Percentiles rank a stretch among this genome's conserved stretches.
phyloP scores from a whole-genome alignment of 257 asterid genomes.

The Nicotiana undulata region DNA sequence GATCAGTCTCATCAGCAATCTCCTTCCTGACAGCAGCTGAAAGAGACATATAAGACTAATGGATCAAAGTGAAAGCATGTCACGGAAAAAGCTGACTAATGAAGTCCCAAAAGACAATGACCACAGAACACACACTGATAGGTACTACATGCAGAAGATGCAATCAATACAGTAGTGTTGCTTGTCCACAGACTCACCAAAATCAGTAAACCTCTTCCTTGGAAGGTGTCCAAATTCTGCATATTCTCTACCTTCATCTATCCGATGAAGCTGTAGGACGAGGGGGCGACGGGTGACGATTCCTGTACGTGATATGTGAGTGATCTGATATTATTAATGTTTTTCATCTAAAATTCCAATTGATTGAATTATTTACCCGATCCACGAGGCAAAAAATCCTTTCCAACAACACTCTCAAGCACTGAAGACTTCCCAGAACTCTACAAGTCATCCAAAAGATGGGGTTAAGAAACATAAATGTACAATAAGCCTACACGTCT shows the following conservation, averaged over 20 bases:
- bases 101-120: not conserved
- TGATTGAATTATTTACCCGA: constrained; percentile 37
- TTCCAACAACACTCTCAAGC: constrained; percentile 76
- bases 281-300: constrained; percentile 80
- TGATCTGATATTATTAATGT: not conserved
- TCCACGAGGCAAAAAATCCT: constrained; percentile 81
- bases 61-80: not conserved
- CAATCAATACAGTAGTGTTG: not conserved
- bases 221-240: constrained; percentile 87
- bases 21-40: constrained; percentile 66
- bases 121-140: not conserved
- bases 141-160: constrained; percentile 2
- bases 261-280: constrained; percentile 71
- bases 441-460: constrained; percentile 28
- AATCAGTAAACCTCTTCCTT: constrained; percentile 59
- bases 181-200: constrained; percentile 33
- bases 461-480: not conserved
- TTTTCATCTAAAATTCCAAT: constrained; percentile 1
- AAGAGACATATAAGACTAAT: constrained; percentile 7
- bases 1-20: constrained; percentile 71
- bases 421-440: constrained; percentile 82
- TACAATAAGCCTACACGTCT: not conserved
- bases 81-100: not conserved
- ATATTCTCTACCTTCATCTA: constrained; percentile 70
- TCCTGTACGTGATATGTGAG: constrained; percentile 30